Percentiles rank a stretch among this genome's conserved stretches.
phyloP scores from a whole-genome alignment of 1,284 basidiomycete species.

The Apiotrichum veenhuisii region DNA sequence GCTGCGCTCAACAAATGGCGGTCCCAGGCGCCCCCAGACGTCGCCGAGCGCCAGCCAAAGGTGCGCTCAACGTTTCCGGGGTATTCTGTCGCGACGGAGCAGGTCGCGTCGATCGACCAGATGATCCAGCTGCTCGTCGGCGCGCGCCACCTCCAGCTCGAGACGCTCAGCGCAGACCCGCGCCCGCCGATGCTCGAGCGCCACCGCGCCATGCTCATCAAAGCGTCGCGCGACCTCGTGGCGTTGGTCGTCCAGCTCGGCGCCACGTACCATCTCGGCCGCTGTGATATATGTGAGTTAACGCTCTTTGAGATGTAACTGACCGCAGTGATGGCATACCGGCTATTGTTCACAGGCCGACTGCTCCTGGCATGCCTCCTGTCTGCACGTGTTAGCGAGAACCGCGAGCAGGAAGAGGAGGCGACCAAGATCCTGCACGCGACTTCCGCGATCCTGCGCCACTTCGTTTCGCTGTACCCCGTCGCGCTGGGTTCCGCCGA shows the following conservation, averaged over 20 bases:
- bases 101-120: slow-evolving; percentile 12
- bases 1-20: slow-evolving; percentile 6
- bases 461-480: slow-evolving; percentile 15
- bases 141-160: slow-evolving; percentile 13
- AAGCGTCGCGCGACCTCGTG: slow-evolving; percentile 8
- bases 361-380: slow-evolving; percentile 15
- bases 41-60: neutral
- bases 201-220: neutral
- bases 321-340: slow-evolving; percentile 13
- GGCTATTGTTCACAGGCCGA: slow-evolving; percentile 15
- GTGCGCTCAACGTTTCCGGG: neutral
- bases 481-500: slow-evolving; percentile 20
- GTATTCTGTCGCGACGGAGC: slow-evolving; percentile 14
- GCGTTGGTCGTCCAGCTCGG: slow-evolving; percentile 13
- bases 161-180: slow-evolving; percentile 6
- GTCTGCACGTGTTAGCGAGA: slow-evolving; percentile 12
- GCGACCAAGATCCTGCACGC: slow-evolving; percentile 17
- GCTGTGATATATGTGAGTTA: slow-evolving; percentile 15
- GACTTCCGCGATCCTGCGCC: slow-evolving; percentile 11
- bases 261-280: slow-evolving; percentile 1
- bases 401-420: slow-evolving; percentile 9
- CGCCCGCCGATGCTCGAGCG: neutral
- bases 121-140: slow-evolving; percentile 14
- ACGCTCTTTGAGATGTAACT: neutral
- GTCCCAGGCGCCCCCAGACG: neutral